Evolutionary conservation across 805 yeast species (phyloP).

Genomic region (Starmerella floris): DNA sequence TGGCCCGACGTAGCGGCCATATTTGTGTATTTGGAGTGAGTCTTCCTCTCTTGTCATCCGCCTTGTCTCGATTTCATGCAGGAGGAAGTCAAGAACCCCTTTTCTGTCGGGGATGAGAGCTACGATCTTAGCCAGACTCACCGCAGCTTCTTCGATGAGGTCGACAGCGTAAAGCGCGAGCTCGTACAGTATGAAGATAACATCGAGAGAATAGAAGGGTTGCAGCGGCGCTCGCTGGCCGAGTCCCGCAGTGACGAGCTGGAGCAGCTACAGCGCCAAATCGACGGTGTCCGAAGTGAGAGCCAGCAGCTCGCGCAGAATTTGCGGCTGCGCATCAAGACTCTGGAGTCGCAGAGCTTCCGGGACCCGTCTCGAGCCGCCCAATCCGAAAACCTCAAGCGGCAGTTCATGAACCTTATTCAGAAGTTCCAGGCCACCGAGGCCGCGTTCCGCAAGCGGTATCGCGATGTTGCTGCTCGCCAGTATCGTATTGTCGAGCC

Average conservation of each 20-base stretch:
- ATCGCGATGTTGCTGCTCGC: slow-evolving; percentile 76
- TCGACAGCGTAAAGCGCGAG: slow-evolving; percentile 52
- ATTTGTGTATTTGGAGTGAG: no score
- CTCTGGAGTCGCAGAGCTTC: slow-evolving; percentile 43
- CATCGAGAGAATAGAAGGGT: slow-evolving; percentile 53
- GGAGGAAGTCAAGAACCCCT: slow-evolving; percentile 14
- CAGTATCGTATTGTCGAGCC: slow-evolving; percentile 65
- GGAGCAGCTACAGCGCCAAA: slow-evolving; percentile 52
- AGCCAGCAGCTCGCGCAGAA: slow-evolving; percentile 62
- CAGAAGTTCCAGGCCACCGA: slow-evolving; percentile 79
- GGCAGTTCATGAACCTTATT: slow-evolving; percentile 69
- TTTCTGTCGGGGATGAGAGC: slow-evolving; percentile 13
- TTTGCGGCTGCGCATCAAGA: slow-evolving; percentile 63
- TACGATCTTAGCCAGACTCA: slow-evolving; percentile 21
- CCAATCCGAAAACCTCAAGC: slow-evolving; percentile 81
- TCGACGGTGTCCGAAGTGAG: slow-evolving; percentile 63
- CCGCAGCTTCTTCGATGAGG: slow-evolving; percentile 53
- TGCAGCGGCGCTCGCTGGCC: slow-evolving; percentile 56
- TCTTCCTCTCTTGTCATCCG: no score
- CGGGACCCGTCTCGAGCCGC: slow-evolving; percentile 63
- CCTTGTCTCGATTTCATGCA: not conserved
- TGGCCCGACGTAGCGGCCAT: no score
- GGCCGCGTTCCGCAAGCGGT: slow-evolving; percentile 70
- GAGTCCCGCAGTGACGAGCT: slow-evolving; percentile 62
- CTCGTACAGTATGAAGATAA: slow-evolving; percentile 57